Evolutionary conservation across 768 basidiomycete genomes (phyloP).

Genomic region (Termitomyces sp.): DNA sequence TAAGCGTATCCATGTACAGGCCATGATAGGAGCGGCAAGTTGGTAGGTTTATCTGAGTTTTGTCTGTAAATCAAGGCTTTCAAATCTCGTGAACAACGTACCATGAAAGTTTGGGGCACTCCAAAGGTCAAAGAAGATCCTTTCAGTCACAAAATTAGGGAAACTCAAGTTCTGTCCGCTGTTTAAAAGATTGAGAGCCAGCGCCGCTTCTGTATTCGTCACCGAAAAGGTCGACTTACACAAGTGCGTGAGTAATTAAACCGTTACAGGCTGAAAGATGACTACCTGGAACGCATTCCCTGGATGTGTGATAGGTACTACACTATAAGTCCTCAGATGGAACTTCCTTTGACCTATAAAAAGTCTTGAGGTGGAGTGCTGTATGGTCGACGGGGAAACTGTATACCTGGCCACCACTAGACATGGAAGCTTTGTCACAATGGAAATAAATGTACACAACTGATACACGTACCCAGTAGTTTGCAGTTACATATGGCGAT

Average conservation of each 20-base stretch:
- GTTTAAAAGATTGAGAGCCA: slow-evolving; percentile 23
- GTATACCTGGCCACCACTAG: slow-evolving; percentile 30
- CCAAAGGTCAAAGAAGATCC: slow-evolving; percentile 27
- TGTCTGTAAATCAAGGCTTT: neutral
- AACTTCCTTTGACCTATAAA: slow-evolving; percentile 27
- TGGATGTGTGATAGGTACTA: slow-evolving; percentile 18
- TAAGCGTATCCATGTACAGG: slow-evolving; percentile 28
- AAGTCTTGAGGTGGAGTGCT: neutral
- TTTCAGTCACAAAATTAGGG: slow-evolving; percentile 26
- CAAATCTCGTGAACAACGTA: neutral
- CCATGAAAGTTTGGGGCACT: slow-evolving; percentile 29
- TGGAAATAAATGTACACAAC: neutral
- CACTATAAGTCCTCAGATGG: slow-evolving; percentile 28
- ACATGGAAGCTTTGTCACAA: neutral
- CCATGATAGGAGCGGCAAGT: slow-evolving; percentile 26
- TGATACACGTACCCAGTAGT: slow-evolving; percentile 26
- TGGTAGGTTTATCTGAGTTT: slow-evolving; percentile 20
- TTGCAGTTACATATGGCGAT: slow-evolving; percentile 32
- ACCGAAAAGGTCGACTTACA: slow-evolving; percentile 29
- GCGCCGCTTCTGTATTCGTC: slow-evolving; percentile 21
- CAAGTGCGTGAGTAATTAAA: neutral
- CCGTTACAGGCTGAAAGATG: neutral
- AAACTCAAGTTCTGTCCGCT: slow-evolving; percentile 25
- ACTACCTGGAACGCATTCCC: slow-evolving; percentile 30
- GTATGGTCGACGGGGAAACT: neutral